Conservation (phyloP, 2,329 filamentous ascomycete genomes). For the Sporothrix euskadiensis region DNA sequence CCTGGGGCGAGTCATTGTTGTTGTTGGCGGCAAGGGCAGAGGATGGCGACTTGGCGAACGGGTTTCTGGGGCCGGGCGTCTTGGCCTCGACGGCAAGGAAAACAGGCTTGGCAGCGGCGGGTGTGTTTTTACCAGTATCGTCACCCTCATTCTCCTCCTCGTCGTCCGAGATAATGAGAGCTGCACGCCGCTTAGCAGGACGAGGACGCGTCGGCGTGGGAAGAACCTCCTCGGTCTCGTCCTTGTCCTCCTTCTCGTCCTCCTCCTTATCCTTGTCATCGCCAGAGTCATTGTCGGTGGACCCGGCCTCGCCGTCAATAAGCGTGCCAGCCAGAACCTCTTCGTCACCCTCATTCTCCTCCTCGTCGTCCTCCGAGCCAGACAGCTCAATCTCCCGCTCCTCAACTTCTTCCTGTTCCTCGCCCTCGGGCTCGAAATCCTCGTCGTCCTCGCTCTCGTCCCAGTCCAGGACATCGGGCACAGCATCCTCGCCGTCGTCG, state of each 20-base stretch:
- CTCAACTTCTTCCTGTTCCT: conserved; percentile 28
- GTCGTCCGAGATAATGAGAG: conserved; percentile 62
- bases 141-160: conserved; percentile 66
- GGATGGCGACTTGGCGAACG: conserved; percentile 46
- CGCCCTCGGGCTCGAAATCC: conserved; percentile 21
- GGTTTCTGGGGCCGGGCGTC: conserved; percentile 53
- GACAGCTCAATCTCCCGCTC: conserved; percentile 22
- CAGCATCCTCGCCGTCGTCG: conserved; percentile 58
- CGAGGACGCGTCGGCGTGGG: conserved; percentile 36
- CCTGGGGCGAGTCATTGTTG: conserved; percentile 53
- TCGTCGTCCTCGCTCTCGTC: conserved; percentile 47
- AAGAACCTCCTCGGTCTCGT: conserved; percentile 10
- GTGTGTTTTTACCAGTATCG: conserved; percentile 36
- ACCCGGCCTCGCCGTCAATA: conserved; percentile 31
- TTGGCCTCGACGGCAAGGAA: conserved; percentile 32
- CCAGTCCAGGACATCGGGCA: conserved; percentile 35
- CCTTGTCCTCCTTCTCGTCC: conserved; percentile 27
- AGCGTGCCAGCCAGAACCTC: conserved; percentile 36
- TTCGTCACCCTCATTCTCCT: conserved; percentile 30
- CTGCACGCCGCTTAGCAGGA: conserved; percentile 52
- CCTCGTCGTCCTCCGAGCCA: conserved; percentile 28
- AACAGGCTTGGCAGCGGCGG: not conserved
- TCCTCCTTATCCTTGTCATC: conserved; percentile 39
- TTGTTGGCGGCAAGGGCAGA: conserved; percentile 32
- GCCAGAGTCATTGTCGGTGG: conserved; percentile 39